Conservation (phyloP, 352 stramenopile genomes). For the Globisporangium radiosum region DNA sequence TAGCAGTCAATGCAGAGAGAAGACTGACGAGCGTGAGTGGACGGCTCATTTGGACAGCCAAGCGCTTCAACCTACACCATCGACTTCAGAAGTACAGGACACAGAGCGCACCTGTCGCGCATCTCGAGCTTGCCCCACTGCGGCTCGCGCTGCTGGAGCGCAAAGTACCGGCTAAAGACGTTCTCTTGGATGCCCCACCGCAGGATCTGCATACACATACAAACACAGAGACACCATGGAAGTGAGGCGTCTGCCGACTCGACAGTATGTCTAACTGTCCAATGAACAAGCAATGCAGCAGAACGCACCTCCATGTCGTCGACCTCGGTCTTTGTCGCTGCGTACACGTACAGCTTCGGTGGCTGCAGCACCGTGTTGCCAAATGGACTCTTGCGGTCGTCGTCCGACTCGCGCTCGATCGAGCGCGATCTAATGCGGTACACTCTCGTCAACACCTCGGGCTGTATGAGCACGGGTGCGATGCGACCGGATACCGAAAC, state of each 20-base stretch:
- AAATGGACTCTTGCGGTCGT: conserved; percentile 29
- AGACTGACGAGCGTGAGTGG: no score
- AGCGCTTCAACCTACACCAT: neutral
- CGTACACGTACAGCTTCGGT: conserved; percentile 44
- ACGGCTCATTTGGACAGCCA: neutral
- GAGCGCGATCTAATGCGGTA: conserved; percentile 26
- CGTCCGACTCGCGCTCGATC: conserved; percentile 34
- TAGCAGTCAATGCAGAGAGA: conserved; percentile 1
- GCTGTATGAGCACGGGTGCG: conserved; percentile 15
- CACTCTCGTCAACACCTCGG: conserved; percentile 50
- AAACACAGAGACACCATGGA: neutral
- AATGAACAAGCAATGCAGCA: neutral
- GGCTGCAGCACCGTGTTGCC: conserved; percentile 22
- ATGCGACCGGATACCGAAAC: conserved; percentile 1
- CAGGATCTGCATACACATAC: conserved; percentile 33
- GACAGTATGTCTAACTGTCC: neutral
- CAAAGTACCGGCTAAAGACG: conserved; percentile 53
- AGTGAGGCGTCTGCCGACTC: neutral
- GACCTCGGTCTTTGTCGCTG: conserved; percentile 50
- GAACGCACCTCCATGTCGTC: conserved; percentile 67
- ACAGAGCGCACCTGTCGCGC: conserved; percentile 36
- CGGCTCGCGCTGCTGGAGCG: conserved; percentile 41
- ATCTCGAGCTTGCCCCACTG: conserved; percentile 54
- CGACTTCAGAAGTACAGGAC: no score
- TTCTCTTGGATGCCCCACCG: conserved; percentile 63